A percentile compares a stretch with the other conserved stretches of the same genome.
These are phyloP conservation scores for Saprolegnia parasitica DNA, from an alignment of 352 stramenopile genomes.

Conservation along the genomic window DNA sequence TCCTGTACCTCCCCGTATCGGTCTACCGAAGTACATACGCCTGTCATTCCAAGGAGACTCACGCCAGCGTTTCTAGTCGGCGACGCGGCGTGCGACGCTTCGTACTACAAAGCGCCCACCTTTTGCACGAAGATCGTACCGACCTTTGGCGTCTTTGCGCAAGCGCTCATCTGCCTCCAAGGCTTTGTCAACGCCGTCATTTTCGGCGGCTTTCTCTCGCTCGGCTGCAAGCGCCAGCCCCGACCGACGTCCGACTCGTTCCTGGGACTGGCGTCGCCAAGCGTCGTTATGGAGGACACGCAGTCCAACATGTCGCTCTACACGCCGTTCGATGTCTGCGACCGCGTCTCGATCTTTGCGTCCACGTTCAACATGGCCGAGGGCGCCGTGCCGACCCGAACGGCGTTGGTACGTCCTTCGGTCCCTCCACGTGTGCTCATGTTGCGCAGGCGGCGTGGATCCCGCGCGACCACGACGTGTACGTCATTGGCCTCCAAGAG, in stretches of 20 bases:
- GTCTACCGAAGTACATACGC: conserved; percentile 14
- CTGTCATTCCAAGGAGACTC: not conserved
- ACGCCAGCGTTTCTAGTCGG: not conserved
- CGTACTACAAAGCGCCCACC: not conserved
- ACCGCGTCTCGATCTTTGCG: conserved; percentile 50
- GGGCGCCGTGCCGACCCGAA: not conserved
- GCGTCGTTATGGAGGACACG: conserved; percentile 15
- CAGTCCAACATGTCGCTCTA: not conserved
- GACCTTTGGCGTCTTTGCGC: conserved; percentile 14
- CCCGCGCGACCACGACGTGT: conserved; percentile 79
- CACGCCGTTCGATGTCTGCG: not conserved
- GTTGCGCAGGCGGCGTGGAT: conserved; percentile 59
- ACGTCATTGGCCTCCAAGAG: conserved; percentile 87
- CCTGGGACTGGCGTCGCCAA: not conserved
- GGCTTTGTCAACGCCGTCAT: conserved; percentile 30
- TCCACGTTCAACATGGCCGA: conserved; percentile 88
- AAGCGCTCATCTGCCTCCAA: conserved; percentile 25
- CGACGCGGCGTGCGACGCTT: conserved; percentile 1
- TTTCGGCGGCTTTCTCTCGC: conserved; percentile 24
- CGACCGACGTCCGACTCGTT: conserved; percentile 13
- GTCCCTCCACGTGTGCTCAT: not conserved
- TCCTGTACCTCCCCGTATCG: conserved; percentile 10
- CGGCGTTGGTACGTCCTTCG: not conserved
- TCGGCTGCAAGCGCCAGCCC: not conserved
- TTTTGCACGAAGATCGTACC: conserved; percentile 2